phyloP scores from a whole-genome alignment of 768 basidiomycete species.

The Vararia minispora region DNA sequence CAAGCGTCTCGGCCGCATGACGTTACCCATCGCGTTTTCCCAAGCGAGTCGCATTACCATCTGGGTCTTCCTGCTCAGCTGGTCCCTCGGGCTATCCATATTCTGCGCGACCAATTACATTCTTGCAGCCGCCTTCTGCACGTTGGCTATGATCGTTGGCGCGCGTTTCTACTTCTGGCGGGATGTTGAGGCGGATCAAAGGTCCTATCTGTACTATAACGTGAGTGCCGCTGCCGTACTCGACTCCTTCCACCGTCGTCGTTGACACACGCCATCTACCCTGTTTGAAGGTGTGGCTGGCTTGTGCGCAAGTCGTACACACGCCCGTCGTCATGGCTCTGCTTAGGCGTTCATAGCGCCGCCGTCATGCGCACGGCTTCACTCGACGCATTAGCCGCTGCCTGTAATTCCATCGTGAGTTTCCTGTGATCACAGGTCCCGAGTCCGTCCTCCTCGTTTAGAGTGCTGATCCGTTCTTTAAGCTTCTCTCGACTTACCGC shows the following conservation, averaged over 20 bases:
- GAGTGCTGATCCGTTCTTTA: too few species aligned
- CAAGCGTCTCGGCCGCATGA: constrained; percentile 12
- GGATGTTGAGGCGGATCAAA: constrained; percentile 14
- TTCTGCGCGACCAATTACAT: constrained; percentile 10
- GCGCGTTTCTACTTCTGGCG: constrained; percentile 11
- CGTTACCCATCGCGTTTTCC: constrained; percentile 14
- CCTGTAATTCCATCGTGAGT: too few species aligned
- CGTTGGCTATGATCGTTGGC: constrained; percentile 13
- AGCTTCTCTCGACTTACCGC: too few species aligned
- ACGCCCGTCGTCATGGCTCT: constrained; percentile 2
- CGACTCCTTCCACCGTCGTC: too few species aligned
- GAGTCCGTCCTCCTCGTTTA: too few species aligned
- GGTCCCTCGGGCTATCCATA: constrained; percentile 2
- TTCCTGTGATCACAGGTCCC: too few species aligned
- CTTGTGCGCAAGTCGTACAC: constrained; percentile 5
- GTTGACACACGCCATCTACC: too few species aligned
- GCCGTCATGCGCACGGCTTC: too few species aligned
- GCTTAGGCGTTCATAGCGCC: too few species aligned
- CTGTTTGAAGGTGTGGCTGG: constrained; percentile 7
- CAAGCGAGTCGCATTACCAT: constrained; percentile 7
- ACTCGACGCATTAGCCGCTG: too few species aligned
- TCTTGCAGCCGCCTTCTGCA: constrained; percentile 6
- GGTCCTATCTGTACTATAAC: constrained; percentile 21
- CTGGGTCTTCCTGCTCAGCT: constrained; percentile 6
- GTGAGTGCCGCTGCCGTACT: constrained; percentile 11